Evolutionary conservation across 2,329 filamentous ascomycete species (phyloP), one percentile per base, ranked within the genome.

Genomic region (Penicillium sp.): DNA sequence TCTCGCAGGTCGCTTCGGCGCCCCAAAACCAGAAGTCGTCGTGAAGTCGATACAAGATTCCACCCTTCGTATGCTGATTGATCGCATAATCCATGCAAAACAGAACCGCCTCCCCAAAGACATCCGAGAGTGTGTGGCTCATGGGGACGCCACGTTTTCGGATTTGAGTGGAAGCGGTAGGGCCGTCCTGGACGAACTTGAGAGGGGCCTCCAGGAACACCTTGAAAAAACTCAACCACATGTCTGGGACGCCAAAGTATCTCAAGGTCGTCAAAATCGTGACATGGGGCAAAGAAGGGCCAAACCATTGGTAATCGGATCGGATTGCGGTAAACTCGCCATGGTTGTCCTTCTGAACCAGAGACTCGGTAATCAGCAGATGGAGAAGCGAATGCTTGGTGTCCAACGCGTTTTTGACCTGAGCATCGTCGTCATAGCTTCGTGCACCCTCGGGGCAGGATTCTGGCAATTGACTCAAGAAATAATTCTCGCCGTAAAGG

Each of bases 11-110:
- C 3, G 76, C 64, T 52, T 87, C 82, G 6, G 85, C 79, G 8
- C 83, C 82, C 86, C 87, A 89, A 70, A 89, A 86, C 87, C 87
- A 90, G 55, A 89, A 79, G 64, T 89, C 86, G 63, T 89, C 87
- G 55, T 88, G 83, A 40, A 89, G 78, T 13, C 88, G 84, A 70
- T 87, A 87, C 11, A 89, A 73, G n/a, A 81, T 77, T 1, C 77
- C 75, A 0, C 86, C 86, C 6, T 76, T 63, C 0, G 87, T 86
- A 1, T 77, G 74, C 60, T 84, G 82, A 59, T 89, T 89, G 58
- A 90, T 81, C 0, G 86, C 80, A 67, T 86, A 87, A 68, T 90
- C 88, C 65, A 90, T 82, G 61, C 84, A 87, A 68, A 90, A 90
- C 0, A 90, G 75, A 0, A 87, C 76, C 0, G 80, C 75, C 69